These are phyloP conservation scores for Saccharomyces jurei DNA, from an alignment of 805 yeast species.

Conservation along the genomic window DNA sequence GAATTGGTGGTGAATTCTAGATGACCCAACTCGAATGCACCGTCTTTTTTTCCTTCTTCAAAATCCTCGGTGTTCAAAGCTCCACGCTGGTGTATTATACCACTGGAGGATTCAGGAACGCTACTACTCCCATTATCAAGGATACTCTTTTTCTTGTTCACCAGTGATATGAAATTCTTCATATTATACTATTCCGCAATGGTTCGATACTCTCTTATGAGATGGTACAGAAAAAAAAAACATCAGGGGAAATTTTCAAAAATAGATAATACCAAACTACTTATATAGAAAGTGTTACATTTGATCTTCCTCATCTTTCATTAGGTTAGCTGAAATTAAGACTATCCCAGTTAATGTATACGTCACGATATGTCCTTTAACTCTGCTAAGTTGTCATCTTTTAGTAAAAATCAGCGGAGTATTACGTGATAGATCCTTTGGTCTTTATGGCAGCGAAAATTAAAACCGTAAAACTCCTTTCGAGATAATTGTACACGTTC, in stretches of 20 bases:
- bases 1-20: constrained; percentile 7
- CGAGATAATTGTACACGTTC: neutral
- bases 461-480: neutral
- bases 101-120: neutral
- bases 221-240: neutral
- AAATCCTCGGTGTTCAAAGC: neutral
- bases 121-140: neutral
- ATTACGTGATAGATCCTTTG: neutral
- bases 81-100: neutral
- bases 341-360: neutral
- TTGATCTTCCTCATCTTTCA: too few species aligned
- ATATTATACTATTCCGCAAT: neutral
- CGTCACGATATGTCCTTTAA: neutral
- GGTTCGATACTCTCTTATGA: neutral
- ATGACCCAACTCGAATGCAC: constrained; percentile 6
- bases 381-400: neutral
- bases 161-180: constrained; percentile 1
- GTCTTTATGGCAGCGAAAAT: neutral
- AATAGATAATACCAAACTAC: too few species aligned
- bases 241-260: too few species aligned
- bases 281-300: neutral
- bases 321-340: neutral
- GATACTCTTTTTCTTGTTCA: neutral
- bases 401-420: neutral
- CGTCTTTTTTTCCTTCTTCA: neutral